Evolutionary conservation across 208 protist genomes (phyloP).

Genomic region (Leishmania tarentolae): DNA sequence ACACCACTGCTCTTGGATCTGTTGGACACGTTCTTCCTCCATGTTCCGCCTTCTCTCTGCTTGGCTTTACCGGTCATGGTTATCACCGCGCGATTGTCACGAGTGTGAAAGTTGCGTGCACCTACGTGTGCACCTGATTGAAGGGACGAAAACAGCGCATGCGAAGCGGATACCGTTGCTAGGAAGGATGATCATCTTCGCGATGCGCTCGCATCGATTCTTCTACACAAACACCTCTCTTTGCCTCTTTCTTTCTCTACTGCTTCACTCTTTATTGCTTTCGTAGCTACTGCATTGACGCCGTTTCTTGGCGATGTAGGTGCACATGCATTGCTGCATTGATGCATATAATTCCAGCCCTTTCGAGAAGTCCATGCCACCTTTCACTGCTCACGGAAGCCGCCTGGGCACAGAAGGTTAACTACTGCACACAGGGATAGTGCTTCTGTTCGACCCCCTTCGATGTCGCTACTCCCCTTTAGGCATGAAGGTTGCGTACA

Average conservation of each 20-base stretch:
- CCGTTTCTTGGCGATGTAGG: neutral
- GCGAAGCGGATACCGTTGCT: neutral
- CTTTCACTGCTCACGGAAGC: neutral
- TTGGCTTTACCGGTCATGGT: neutral
- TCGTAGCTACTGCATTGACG: neutral
- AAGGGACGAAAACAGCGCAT: neutral
- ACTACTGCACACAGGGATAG: neutral
- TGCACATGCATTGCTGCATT: neutral
- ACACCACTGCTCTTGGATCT: constrained; percentile 7
- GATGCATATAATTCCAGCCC: neutral
- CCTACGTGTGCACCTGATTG: neutral
- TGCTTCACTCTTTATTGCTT: neutral
- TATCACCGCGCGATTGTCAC: neutral
- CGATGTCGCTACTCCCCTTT: neutral
- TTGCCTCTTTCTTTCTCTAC: neutral
- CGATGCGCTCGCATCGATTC: neutral
- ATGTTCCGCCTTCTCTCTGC: neutral
- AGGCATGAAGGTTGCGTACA: neutral
- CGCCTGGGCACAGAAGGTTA: neutral
- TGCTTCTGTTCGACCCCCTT: neutral
- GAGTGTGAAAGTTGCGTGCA: neutral
- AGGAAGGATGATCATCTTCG: neutral
- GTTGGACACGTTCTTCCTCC: neutral
- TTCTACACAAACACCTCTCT: neutral
- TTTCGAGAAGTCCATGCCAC: neutral